A percentile compares a stretch with the other conserved stretches of the same genome.
Evolutionary conservation across 495 filamentous ascomycete genomes (phyloP).

Genomic region (Delitschia confertaspora): DNA sequence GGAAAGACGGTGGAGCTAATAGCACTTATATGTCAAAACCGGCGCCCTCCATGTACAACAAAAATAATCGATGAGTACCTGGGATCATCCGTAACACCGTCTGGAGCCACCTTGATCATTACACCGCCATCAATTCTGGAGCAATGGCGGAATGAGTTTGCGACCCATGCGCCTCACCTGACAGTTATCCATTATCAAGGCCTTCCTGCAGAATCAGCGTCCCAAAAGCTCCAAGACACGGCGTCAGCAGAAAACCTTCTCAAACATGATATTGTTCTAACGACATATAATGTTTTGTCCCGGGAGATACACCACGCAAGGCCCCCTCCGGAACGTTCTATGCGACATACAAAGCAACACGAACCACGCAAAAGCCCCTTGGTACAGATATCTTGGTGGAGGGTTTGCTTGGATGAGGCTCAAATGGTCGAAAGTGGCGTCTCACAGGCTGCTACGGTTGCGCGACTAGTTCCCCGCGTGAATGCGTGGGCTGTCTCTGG

Average conservation of each 20-base stretch:
- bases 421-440: constrained; percentile 91
- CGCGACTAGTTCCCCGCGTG: constrained; percentile 66
- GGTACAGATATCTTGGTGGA: constrained; percentile 77
- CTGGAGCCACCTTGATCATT: constrained; percentile 73
- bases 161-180: constrained; percentile 55
- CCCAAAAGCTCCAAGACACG: constrained; percentile 30
- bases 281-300: constrained; percentile 72
- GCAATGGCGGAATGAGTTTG: constrained; percentile 81
- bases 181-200: constrained; percentile 41
- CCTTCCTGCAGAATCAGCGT: constrained; percentile 23
- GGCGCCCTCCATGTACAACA: too few species aligned
- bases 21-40: constrained; percentile 60
- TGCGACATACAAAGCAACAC: constrained; percentile 60
- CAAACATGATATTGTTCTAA: constrained; percentile 71
- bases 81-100: constrained; percentile 37
- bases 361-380: constrained; percentile 63
- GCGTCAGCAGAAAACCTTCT: constrained; percentile 44
- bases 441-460: constrained; percentile 72
- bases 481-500: constrained; percentile 93
- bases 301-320: constrained; percentile 67
- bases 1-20: constrained; percentile 92
- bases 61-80: constrained; percentile 29
- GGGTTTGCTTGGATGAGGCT: constrained; percentile 87
- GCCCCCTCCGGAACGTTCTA: constrained; percentile 52
- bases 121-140: constrained; percentile 69